Percentiles rank a stretch among this genome's conserved stretches.
These are phyloP conservation scores for Herpetomonas samuelpessoai DNA, from an alignment of 208 protist genomes.

Conservation along the genomic window DNA sequence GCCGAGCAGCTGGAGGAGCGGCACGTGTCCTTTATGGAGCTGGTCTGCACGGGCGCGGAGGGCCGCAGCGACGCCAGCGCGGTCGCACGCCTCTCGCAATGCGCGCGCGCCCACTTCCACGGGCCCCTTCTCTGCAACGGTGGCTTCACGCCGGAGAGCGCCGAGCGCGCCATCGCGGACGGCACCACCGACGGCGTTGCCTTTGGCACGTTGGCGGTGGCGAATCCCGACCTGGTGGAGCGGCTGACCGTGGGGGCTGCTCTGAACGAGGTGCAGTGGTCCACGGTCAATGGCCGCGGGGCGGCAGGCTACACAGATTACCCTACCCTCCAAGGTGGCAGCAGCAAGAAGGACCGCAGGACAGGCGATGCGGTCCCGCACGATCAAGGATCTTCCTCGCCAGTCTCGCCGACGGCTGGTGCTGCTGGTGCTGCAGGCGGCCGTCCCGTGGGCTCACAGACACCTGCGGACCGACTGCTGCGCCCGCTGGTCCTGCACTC, in stretches of 20 bases:
- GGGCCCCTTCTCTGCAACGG: conserved; percentile 15
- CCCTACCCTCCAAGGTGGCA: conserved; percentile 5
- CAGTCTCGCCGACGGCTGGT: not conserved
- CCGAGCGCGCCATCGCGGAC: conserved; percentile 11
- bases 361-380: no score
- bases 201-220: conserved; percentile 28
- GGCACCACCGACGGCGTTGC: conserved; percentile 36
- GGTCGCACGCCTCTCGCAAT: conserved; percentile 17
- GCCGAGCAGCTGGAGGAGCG: conserved; percentile 16
- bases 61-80: conserved; percentile 16
- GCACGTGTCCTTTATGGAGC: conserved; percentile 23
- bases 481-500: not conserved
- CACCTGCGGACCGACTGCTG: not conserved
- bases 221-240: conserved; percentile 18
- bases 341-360: no score
- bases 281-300: conserved; percentile 16
- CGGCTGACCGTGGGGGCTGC: conserved; percentile 7
- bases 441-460: conserved; percentile 6
- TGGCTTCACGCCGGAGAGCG: conserved; percentile 14
- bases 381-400: no score
- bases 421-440: conserved; percentile 3
- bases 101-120: conserved; percentile 16
- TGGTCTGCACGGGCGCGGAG: conserved; percentile 16
- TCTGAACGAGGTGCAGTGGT: conserved; percentile 14
- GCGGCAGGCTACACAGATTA: conserved; percentile 47